Evolutionary conservation across 495 filamentous ascomycete genomes (phyloP).

Genomic region (Bombardia bombarda): DNA sequence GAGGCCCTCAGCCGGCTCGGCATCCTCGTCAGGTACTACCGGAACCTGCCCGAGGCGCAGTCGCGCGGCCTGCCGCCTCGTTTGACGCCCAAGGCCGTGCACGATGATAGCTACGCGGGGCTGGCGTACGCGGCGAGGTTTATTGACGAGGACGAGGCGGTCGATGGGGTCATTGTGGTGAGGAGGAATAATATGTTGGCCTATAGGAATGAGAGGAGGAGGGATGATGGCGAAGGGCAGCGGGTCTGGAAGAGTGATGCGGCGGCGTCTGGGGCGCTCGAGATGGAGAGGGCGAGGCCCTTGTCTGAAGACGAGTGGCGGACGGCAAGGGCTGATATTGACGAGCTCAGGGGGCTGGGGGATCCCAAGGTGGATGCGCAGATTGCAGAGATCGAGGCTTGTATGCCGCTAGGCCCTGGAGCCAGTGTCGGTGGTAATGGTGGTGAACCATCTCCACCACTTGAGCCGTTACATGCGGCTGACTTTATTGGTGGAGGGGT

Average conservation of each 20-base stretch:
- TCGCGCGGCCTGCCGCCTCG: slow-evolving; percentile 18
- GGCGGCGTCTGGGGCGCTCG: slow-evolving; percentile 10
- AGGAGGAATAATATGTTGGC: slow-evolving; percentile 14
- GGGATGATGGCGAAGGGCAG: background rate
- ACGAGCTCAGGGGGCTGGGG: slow-evolving; percentile 12
- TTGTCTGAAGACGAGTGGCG: slow-evolving; percentile 16
- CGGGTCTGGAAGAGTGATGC: slow-evolving; percentile 5
- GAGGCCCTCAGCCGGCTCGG: slow-evolving; percentile 25
- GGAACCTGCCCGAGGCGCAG: slow-evolving; percentile 18
- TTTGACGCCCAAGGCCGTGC: slow-evolving; percentile 28
- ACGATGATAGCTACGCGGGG: slow-evolving; percentile 29
- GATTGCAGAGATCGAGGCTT: slow-evolving; percentile 19
- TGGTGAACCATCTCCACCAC: background rate
- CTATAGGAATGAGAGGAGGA: slow-evolving; percentile 13
- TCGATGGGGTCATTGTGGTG: slow-evolving; percentile 21
- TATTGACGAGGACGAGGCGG: slow-evolving; percentile 15
- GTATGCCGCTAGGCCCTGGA: slow-evolving; percentile 6
- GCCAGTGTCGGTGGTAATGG: slow-evolving; percentile 13
- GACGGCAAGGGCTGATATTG: slow-evolving; percentile 13
- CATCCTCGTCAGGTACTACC: slow-evolving; percentile 21
- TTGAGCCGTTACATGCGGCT: slow-evolving; percentile 4
- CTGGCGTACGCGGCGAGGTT: slow-evolving; percentile 19
- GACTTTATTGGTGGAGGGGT: slow-evolving; percentile 6
- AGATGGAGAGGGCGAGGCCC: slow-evolving; percentile 17
- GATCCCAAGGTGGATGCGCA: slow-evolving; percentile 17